These are phyloP conservation scores for Asterochloris sp. DNA, from an alignment of 139 green algal genomes.

Conservation along the genomic window DNA sequence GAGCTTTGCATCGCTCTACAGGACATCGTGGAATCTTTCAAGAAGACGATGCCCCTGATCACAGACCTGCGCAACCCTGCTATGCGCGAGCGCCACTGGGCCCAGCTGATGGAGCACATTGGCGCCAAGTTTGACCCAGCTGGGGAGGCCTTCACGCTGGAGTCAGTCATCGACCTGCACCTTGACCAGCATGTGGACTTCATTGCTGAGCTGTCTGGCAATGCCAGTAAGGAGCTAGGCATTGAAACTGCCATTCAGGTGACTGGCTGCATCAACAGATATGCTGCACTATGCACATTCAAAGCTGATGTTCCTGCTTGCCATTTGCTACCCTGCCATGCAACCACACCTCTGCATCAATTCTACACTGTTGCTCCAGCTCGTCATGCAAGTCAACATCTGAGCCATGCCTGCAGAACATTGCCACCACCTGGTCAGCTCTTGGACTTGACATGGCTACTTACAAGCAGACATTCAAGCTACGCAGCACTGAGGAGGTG, in stretches of 20 bases:
- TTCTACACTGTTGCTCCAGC: neutral
- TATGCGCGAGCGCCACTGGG: constrained; percentile 80
- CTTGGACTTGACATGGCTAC: constrained; percentile 71
- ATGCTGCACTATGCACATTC: neutral
- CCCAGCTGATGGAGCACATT: constrained; percentile 68
- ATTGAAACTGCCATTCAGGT: constrained; percentile 68
- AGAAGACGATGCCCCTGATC: constrained; percentile 86
- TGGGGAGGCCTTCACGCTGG: constrained; percentile 70
- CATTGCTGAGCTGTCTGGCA: constrained; percentile 71
- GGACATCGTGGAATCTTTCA: constrained; percentile 83
- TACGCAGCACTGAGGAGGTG: constrained; percentile 74
- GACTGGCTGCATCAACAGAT: neutral
- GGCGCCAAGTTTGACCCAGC: constrained; percentile 63
- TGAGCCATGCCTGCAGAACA: constrained; percentile 4
- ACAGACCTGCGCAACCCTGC: constrained; percentile 81
- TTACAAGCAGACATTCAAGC: constrained; percentile 66
- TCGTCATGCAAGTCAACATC: neutral
- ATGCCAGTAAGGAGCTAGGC: constrained; percentile 72
- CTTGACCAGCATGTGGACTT: constrained; percentile 77
- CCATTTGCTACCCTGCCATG: too few relatives aligned
- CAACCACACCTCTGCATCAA: too few relatives aligned
- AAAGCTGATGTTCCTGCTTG: too few relatives aligned
- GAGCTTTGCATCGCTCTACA: neutral
- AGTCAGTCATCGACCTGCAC: constrained; percentile 63
- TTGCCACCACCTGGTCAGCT: constrained; percentile 17